These are phyloP conservation scores for barley (Hordeum vulgare) DNA, from an alignment of 176 grass and related monocot genomes.

Conservation along the genomic window MorexV3_pseudomolecules_assembly NC_058519.1:640953889-640954388, in stretches of 20 bases:
- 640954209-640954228: no score
- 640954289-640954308: no score
- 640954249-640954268: no score
- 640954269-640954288: no score
- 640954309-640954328: no score
- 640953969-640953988: neutral
- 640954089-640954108: rapidly evolving
- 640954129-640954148: no score
- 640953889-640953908: neutral
- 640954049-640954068: rapidly evolving
- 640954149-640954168: no score
- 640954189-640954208: no score
- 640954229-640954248: no score
- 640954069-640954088: rapidly evolving
- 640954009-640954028: neutral
- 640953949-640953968: neutral
- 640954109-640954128: rapidly evolving
- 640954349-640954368: neutral
- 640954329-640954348: neutral
- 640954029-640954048: neutral
- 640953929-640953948: rapidly evolving
- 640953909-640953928: neutral
- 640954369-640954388: neutral
- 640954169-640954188: no score
- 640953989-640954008: rapidly evolving